phyloP scores from a whole-genome alignment of 345 rosid species.

The Eutrema japonicum region DNA sequence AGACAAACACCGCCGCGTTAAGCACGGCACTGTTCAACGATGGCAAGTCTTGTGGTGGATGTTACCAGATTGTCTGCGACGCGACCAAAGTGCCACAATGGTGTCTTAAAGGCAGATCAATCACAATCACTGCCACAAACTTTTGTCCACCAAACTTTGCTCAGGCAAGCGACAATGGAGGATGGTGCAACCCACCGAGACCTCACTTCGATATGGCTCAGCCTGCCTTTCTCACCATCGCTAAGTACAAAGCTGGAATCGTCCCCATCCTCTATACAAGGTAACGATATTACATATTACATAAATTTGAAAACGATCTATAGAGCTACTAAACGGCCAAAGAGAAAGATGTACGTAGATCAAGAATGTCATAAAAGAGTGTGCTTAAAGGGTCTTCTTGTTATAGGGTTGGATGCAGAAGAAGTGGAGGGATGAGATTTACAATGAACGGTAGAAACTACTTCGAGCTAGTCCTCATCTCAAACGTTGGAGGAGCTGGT shows the following conservation, averaged over 20 bases:
- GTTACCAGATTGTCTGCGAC: slow-evolving; percentile 63
- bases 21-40: slow-evolving; percentile 71
- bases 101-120: slow-evolving; percentile 65
- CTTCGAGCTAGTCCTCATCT: slow-evolving; percentile 72
- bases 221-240: slow-evolving; percentile 88
- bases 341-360: too few relatives aligned
- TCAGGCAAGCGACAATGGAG: slow-evolving; percentile 69
- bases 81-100: slow-evolving; percentile 56
- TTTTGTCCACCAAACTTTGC: slow-evolving; percentile 83
- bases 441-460: slow-evolving; percentile 68
- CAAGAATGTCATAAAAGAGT: not conserved
- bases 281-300: slow-evolving; percentile 36
- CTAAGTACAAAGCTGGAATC: slow-evolving; percentile 77
- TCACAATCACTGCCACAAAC: slow-evolving; percentile 78
- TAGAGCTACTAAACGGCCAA: not conserved
- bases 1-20: slow-evolving; percentile 66
- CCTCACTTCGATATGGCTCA: slow-evolving; percentile 93
- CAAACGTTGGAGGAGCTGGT: slow-evolving; percentile 76
- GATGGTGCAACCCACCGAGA: slow-evolving; percentile 97
- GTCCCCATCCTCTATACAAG: slow-evolving; percentile 77
- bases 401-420: slow-evolving; percentile 63
- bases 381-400: not conserved
- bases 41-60: slow-evolving; percentile 76
- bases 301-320: not conserved
- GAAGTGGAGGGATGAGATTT: slow-evolving; percentile 75